phyloP scores from a whole-genome alignment of 352 stramenopile species.

The Phytophthora sp. region DNA sequence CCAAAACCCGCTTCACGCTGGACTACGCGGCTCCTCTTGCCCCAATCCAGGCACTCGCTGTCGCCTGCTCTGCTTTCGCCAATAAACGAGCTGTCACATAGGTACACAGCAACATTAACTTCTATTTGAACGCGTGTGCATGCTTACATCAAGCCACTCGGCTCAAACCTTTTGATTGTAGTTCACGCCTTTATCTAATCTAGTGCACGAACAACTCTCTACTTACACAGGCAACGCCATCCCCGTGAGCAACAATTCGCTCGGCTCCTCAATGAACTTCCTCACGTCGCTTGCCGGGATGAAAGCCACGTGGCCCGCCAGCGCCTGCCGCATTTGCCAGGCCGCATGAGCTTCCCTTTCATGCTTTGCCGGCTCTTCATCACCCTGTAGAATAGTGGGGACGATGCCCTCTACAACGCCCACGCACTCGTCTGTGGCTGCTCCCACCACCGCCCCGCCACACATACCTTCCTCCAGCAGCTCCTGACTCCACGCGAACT shows the following conservation, averaged over 20 bases:
- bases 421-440: constrained; percentile 46
- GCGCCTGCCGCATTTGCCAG: constrained; percentile 62
- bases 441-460: constrained; percentile 66
- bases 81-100: constrained; percentile 89
- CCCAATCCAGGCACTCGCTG: constrained; percentile 79
- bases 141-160: constrained; percentile 10
- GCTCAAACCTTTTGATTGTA: constrained; percentile 22
- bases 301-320: constrained; percentile 77
- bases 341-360: constrained; percentile 34
- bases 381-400: constrained; percentile 37
- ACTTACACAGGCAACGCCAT: constrained; percentile 31
- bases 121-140: constrained; percentile 12
- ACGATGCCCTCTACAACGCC: constrained; percentile 85
- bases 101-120: constrained; percentile 11
- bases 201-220: constrained; percentile 18
- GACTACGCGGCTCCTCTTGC: constrained; percentile 80
- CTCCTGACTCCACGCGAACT: constrained; percentile 77
- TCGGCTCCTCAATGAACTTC: constrained; percentile 50
- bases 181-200: constrained; percentile 33
- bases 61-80: constrained; percentile 84
- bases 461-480: constrained; percentile 86
- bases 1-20: constrained; percentile 80
- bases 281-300: constrained; percentile 57
- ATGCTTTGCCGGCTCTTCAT: constrained; percentile 30
- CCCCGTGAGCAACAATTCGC: constrained; percentile 42